These are phyloP conservation scores for Candida vaughaniae DNA, from an alignment of 805 yeast species.

Conservation along the genomic window DNA sequence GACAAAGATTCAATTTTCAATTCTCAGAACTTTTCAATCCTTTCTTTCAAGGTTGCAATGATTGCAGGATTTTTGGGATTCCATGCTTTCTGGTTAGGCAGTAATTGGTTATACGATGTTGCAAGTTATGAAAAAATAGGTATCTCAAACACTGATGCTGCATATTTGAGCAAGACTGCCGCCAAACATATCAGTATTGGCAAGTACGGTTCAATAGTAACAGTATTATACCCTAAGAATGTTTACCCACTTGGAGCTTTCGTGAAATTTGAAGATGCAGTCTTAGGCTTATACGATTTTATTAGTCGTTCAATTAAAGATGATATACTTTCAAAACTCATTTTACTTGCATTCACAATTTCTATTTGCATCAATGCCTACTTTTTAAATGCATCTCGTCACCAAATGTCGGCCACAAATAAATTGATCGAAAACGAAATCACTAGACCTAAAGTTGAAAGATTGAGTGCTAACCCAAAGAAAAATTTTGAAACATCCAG, in stretches of 20 bases:
- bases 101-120: conserved; percentile 59
- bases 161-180: conserved; percentile 37
- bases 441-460: conserved; percentile 24
- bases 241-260: conserved; percentile 58
- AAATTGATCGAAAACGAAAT: conserved; percentile 41
- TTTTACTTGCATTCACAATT: conserved; percentile 68
- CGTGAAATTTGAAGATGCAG: conserved; percentile 60
- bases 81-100: conserved; percentile 67
- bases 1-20: conserved; percentile 22
- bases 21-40: conserved; percentile 32
- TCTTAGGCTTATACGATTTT: conserved; percentile 50
- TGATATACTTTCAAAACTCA: conserved; percentile 72
- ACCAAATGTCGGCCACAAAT: conserved; percentile 49
- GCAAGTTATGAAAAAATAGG: conserved; percentile 10
- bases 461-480: conserved; percentile 1
- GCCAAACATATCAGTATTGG: conserved; percentile 47
- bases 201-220: conserved; percentile 51
- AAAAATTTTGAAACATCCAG: conserved; percentile 5
- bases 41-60: conserved; percentile 59
- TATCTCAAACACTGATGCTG: conserved; percentile 2
- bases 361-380: conserved; percentile 82
- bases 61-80: conserved; percentile 58
- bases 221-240: conserved; percentile 55
- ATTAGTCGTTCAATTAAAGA: conserved; percentile 74
- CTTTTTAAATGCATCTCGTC: conserved; percentile 80